Percentiles rank a stretch among this genome's conserved stretches.
These are phyloP conservation scores for Debaryomyces sp. DNA, from an alignment of 1,139 yeast genomes.

Conservation along the genomic window DNA sequence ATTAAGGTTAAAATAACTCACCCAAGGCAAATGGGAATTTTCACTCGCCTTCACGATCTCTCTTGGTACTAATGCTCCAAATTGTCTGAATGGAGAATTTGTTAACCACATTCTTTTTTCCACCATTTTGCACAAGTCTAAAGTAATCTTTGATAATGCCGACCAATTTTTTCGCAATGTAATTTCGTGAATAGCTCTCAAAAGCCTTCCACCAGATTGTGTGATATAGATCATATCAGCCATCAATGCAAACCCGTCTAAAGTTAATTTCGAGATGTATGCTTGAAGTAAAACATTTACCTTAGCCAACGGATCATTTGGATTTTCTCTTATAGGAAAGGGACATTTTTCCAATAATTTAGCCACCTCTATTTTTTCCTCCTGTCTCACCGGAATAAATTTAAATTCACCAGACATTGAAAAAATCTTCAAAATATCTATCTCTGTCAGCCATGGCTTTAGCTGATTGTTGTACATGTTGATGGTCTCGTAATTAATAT, in stretches of 20 bases:
- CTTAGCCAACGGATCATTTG: conserved; percentile 77
- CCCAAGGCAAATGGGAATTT: conserved; percentile 82
- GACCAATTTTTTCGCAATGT: conserved; percentile 77
- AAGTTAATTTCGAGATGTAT: conserved; percentile 69
- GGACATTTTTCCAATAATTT: conserved; percentile 79
- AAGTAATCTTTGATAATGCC: conserved; percentile 53
- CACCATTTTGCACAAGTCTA: conserved; percentile 77
- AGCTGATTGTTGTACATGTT: conserved; percentile 60
- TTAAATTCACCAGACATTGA: conserved; percentile 84
- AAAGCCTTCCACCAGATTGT: conserved; percentile 88
- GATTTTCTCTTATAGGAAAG: conserved; percentile 75
- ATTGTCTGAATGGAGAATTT: conserved; percentile 86
- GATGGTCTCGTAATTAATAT: conserved; percentile 77
- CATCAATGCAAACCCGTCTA: conserved; percentile 89
- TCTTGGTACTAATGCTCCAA: conserved; percentile 59
- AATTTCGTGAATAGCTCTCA: conserved; percentile 85
- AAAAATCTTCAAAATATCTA: conserved; percentile 78
- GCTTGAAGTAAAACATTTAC: conserved; percentile 81
- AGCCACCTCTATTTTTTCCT: conserved; percentile 77
- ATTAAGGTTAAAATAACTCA: conserved; percentile 67
- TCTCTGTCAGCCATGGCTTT: conserved; percentile 64
- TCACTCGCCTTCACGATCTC: conserved; percentile 78
- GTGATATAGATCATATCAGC: conserved; percentile 94
- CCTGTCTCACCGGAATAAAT: conserved; percentile 81
- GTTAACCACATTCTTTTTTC: conserved; percentile 84